Conservation (phyloP, 306 rosid species). For the Acmispon strigosus region DNA sequence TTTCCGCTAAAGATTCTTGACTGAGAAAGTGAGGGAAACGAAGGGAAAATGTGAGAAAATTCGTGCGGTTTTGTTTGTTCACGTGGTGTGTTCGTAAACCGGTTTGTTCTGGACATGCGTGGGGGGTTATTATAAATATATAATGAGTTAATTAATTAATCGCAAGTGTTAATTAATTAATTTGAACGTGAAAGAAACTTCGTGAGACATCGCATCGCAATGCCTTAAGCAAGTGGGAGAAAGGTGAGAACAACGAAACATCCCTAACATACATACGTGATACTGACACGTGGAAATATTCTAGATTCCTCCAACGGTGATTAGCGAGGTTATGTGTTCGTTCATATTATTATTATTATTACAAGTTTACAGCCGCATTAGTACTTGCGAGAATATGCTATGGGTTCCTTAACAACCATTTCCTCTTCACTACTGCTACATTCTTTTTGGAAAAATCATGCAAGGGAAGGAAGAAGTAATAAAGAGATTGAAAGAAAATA, state of each 20-base stretch:
- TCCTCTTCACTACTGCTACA: too few species aligned
- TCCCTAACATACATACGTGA: background rate
- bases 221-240: background rate
- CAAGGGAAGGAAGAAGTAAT: too few species aligned
- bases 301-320: background rate
- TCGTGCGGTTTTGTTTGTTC: background rate
- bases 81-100: background rate
- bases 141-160: too few species aligned
- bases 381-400: too few species aligned
- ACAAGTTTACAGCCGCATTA: too few species aligned
- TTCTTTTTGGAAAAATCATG: too few species aligned
- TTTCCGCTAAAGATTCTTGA: background rate
- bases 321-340: background rate
- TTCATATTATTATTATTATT: too few species aligned
- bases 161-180: background rate
- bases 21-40: background rate
- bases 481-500: too few species aligned
- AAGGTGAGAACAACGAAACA: too few species aligned
- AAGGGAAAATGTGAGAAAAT: background rate
- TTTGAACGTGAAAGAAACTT: background rate
- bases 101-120: background rate
- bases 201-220: constrained; percentile 5
- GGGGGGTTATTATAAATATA: background rate
- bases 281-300: background rate
- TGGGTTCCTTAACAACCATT: too few species aligned